phyloP scores from a whole-genome alignment of 2,329 filamentous ascomycete species.

The Aureobasidium melanogenum region DNA sequence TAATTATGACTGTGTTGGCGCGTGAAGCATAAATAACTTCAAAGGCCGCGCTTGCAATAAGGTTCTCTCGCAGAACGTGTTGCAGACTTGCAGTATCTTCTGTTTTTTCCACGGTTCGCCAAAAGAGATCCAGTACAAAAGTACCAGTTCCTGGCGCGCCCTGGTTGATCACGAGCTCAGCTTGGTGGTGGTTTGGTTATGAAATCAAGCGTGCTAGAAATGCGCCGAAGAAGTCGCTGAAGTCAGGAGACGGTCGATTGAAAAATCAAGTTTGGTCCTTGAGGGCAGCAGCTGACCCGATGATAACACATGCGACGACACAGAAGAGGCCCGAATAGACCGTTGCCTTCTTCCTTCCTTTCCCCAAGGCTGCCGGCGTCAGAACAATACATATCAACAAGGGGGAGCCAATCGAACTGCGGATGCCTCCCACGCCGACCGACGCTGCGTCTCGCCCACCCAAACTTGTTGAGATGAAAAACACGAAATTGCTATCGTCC shows the following conservation, averaged over 20 bases:
- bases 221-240: neutral
- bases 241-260: neutral
- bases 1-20: slow-evolving; percentile 7
- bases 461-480: slow-evolving; percentile 7
- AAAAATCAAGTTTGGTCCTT: neutral
- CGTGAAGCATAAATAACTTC: slow-evolving; percentile 8
- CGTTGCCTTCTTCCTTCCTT: slow-evolving; percentile 1
- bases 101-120: neutral
- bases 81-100: neutral
- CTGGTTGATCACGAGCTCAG: slow-evolving; percentile 1
- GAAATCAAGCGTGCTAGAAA: neutral
- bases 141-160: slow-evolving; percentile 7
- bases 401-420: slow-evolving; percentile 9
- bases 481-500: neutral
- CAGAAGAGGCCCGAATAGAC: slow-evolving; percentile 6
- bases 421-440: slow-evolving; percentile 3
- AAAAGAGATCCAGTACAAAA: neutral
- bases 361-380: neutral
- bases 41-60: slow-evolving; percentile 2
- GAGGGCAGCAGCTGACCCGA: slow-evolving; percentile 2
- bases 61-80: slow-evolving; percentile 1
- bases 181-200: neutral
- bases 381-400: neutral
- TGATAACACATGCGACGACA: neutral
- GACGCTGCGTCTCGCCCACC: slow-evolving; percentile 6